Base-by-base conservation (phyloP, 495 filamentous ascomycete genomes). In the Xylaria grammica region DNA sequence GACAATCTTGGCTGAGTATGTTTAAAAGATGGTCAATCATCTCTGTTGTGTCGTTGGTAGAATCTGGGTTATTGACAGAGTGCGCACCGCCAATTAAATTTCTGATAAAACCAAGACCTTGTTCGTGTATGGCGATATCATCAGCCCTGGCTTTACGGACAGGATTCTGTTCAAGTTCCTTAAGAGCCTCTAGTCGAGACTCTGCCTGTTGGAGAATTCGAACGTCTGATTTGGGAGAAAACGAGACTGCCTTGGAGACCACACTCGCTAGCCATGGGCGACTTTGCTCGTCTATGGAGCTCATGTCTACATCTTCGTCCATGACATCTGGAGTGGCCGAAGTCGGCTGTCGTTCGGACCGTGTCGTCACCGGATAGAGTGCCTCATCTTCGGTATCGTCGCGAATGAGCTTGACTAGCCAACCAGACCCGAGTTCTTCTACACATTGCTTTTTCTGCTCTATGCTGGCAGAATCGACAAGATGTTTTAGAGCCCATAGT, bases 401-500 rank as follows among this genome's bases (percentile, higher is more conserved):
- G 57, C 77, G 87, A 55, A 96, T 91, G 29, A 94, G 77, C 38
- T 87, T 85, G 63, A 94, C 83, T 34, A 98, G 84, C 91, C 91
- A 97, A 19, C 85, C 86, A 1, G 91, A 83, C 9, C 87, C 87
- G 4, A 98, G 81, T 62, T 90, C 89, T 48, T 94, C 87, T 26
- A 97, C 78, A 50, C 91, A 88, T 50, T 82, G 84, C 67, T 88
- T 88, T 76, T 94, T 95, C 55, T 90, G 79, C 17, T 89, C 85
- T 51, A 87, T 86, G 24, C 84, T 78, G 1, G 90, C 84, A 30
- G 84, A 83, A 46, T 87, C 81, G 7, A 95, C 89, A 30, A 97
- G 77, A 75, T 97, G 91, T 70, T 97, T 98, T 50, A 99, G 80
- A 20, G 92, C 93, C 95, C 95, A 98, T 10, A 99, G 75, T 9